These are phyloP conservation scores for Salix viminalis DNA, from an alignment of 345 rosid species.

Conservation along the genomic window DNA sequence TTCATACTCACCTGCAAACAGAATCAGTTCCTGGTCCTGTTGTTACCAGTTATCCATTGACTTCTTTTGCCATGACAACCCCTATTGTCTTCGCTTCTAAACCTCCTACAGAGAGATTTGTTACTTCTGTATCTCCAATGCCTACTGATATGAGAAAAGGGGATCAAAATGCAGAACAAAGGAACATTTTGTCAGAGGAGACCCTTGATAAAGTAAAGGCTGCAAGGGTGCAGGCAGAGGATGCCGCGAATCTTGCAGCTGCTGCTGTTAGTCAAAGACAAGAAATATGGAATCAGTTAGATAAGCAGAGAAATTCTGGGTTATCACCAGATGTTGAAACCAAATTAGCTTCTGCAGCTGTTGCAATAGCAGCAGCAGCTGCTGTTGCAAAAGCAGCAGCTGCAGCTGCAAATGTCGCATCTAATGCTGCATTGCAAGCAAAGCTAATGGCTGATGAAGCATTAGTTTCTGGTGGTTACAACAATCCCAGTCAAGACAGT, in stretches of 20 bases:
- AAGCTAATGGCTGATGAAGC: constrained; percentile 94
- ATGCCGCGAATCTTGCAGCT: constrained; percentile 74
- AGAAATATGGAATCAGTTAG: constrained; percentile 71
- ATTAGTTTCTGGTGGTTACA: constrained; percentile 30
- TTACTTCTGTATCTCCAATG: constrained; percentile 39
- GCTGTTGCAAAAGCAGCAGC: constrained; percentile 98
- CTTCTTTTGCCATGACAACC: constrained; percentile 37
- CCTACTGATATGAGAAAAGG: constrained; percentile 33
- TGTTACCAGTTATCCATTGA: constrained; percentile 28
- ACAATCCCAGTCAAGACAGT: constrained; percentile 28
- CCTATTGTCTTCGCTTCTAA: constrained; percentile 40
- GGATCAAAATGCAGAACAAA: constrained; percentile 37
- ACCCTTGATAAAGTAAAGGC: constrained; percentile 55
- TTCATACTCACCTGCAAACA: constrained; percentile 43
- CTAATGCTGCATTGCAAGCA: constrained; percentile 90
- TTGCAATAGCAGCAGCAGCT: constrained; percentile 81
- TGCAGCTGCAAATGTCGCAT: constrained; percentile 92
- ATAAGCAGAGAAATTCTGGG: constrained; percentile 49
- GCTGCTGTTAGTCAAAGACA: constrained; percentile 67
- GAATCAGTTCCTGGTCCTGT: constrained; percentile 39
- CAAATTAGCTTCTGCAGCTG: constrained; percentile 79
- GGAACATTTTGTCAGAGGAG: constrained; percentile 53
- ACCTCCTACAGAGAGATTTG: constrained; percentile 34
- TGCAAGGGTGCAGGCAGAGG: constrained; percentile 73
- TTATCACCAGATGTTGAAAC: constrained; percentile 55